phyloP scores from a whole-genome alignment of 805 yeast genomes.

The Diddensiella transvaalensis region DNA sequence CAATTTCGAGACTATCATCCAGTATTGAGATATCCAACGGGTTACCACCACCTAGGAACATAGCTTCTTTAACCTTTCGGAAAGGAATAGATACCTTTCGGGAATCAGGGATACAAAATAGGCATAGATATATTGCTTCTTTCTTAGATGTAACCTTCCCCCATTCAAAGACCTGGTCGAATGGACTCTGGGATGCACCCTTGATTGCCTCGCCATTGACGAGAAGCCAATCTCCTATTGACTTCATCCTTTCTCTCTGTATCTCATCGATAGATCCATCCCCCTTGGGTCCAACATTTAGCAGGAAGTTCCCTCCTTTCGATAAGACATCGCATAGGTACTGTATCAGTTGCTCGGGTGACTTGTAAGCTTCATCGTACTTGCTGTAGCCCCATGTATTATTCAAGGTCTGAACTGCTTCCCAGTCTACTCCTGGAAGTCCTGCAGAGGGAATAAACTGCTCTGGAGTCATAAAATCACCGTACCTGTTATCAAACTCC shows the following conservation, averaged over 20 bases:
- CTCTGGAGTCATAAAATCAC: constrained; percentile 21
- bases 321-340: constrained; percentile 14
- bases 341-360: constrained; percentile 9
- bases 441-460: constrained; percentile 16
- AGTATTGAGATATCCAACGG: too few species aligned
- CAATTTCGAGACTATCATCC: too few species aligned
- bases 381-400: constrained; percentile 19
- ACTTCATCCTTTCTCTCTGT: constrained; percentile 2
- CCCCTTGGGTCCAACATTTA: constrained; percentile 20
- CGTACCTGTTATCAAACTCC: constrained; percentile 15
- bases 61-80: too few species aligned
- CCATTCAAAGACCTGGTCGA: too few species aligned
- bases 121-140: too few species aligned
- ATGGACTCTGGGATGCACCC: constrained; percentile 1
- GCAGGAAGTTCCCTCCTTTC: constrained; percentile 17
- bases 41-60: too few species aligned
- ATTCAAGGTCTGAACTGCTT: constrained; percentile 16
- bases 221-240: constrained; percentile 15
- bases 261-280: constrained; percentile 16
- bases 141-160: too few species aligned
- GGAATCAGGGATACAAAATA: too few species aligned
- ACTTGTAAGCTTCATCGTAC: constrained; percentile 13
- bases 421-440: constrained; percentile 13
- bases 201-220: constrained; percentile 12
- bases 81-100: too few species aligned